Conservation (phyloP, 768 basidiomycete genomes). For the Serendipita sp. region DNA sequence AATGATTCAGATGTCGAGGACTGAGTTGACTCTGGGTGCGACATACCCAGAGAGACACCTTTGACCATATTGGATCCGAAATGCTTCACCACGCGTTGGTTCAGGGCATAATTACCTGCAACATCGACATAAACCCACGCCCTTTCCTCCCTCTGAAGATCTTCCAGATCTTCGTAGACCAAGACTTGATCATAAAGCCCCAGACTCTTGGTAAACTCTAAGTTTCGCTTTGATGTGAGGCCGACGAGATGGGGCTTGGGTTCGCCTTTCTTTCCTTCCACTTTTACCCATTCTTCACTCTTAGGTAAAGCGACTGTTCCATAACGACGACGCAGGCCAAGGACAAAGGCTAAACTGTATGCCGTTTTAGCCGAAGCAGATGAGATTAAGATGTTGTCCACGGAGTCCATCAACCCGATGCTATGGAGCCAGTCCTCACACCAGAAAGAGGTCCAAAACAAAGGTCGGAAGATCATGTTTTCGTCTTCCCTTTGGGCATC, state of each 20-base stretch:
- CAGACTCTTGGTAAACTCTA: slow-evolving; percentile 36
- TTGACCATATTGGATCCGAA: slow-evolving; percentile 28
- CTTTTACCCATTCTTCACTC: neutral
- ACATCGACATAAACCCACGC: slow-evolving; percentile 50
- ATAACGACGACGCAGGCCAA: slow-evolving; percentile 22
- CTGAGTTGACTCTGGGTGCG: slow-evolving; percentile 30
- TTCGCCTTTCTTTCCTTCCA: neutral
- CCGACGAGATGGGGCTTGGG: slow-evolving; percentile 29
- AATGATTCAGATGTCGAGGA: slow-evolving; percentile 21
- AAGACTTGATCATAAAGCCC: slow-evolving; percentile 41
- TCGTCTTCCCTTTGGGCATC: slow-evolving; percentile 37
- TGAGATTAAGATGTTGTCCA: slow-evolving; percentile 35
- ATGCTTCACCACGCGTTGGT: slow-evolving; percentile 22
- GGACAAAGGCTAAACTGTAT: slow-evolving; percentile 47
- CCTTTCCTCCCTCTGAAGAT: slow-evolving; percentile 17
- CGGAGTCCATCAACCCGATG: slow-evolving; percentile 15
- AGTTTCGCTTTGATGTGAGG: slow-evolving; percentile 41
- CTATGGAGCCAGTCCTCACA: slow-evolving; percentile 52
- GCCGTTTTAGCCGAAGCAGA: slow-evolving; percentile 62
- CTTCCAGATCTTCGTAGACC: slow-evolving; percentile 33
- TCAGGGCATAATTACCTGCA: slow-evolving; percentile 39
- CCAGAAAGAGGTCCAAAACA: slow-evolving; percentile 67
- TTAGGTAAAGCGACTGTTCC: neutral
- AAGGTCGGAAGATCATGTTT: slow-evolving; percentile 53
- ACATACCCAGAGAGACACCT: slow-evolving; percentile 36